Evolutionary conservation across 1,284 basidiomycete genomes (phyloP).

Genomic region (Ustilago bromivora): DNA sequence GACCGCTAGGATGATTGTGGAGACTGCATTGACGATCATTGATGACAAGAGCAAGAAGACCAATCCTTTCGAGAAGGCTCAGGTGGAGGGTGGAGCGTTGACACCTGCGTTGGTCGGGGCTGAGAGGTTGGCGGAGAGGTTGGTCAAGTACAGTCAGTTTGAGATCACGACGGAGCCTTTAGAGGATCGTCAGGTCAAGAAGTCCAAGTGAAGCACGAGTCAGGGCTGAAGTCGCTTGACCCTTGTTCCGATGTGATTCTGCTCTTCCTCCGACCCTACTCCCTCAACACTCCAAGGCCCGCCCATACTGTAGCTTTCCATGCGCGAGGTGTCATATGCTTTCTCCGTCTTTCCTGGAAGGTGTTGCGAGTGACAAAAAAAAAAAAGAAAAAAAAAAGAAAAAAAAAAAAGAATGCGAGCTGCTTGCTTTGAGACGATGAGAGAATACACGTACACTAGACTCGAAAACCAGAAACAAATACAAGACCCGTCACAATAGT

Average conservation of each 20-base stretch:
- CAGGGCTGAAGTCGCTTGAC: not conserved
- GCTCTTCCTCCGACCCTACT: not conserved
- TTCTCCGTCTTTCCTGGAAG: not conserved
- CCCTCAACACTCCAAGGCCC: too few species aligned
- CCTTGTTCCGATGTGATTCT: too few species aligned
- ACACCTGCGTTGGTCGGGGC: constrained; percentile 84
- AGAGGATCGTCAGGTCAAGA: constrained; percentile 10
- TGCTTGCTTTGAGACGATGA: not conserved
- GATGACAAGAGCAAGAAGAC: constrained; percentile 72
- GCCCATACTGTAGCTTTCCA: too few species aligned
- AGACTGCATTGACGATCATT: constrained; percentile 79
- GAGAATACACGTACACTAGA: not conserved
- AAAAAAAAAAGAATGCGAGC: not conserved
- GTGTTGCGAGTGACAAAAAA: not conserved
- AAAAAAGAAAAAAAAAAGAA: too few species aligned
- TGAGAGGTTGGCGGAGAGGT: constrained; percentile 77
- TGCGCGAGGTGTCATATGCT: not conserved
- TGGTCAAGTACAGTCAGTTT: constrained; percentile 75
- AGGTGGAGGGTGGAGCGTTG: constrained; percentile 77
- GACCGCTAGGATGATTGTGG: constrained; percentile 79
- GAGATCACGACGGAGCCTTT: constrained; percentile 70
- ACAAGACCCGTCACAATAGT: not conserved
- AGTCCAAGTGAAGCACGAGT: constrained; percentile 14
- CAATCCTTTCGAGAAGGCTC: constrained; percentile 72
- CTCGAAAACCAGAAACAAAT: not conserved